A percentile compares a stretch with the other conserved stretches of the same genome.
These are phyloP conservation scores for Phytophthora aleatoria DNA, from an alignment of 352 stramenopile genomes.

Conservation along the genomic window DNA sequence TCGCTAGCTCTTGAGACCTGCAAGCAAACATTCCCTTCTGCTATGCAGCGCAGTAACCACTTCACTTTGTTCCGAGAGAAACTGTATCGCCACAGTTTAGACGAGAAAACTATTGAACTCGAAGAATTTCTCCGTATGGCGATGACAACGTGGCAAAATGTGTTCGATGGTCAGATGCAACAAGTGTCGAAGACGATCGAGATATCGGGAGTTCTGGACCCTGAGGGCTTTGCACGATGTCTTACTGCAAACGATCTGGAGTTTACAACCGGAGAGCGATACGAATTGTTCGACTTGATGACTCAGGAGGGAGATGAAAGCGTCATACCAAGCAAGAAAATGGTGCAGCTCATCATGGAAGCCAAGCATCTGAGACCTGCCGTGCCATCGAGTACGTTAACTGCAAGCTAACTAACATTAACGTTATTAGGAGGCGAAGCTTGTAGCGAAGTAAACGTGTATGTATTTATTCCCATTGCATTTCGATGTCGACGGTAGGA, in stretches of 20 bases:
- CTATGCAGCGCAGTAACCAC: constrained; percentile 42
- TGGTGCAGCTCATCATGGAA: constrained; percentile 41
- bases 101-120: constrained; percentile 49
- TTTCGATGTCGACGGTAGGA: constrained; percentile 19
- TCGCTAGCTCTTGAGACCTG: constrained; percentile 50
- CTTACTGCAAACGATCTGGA: constrained; percentile 45
- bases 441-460: constrained; percentile 18
- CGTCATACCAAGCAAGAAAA: constrained; percentile 35
- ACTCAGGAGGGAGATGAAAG: constrained; percentile 41
- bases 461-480: constrained; percentile 33
- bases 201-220: constrained; percentile 31
- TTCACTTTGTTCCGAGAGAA: constrained; percentile 44
- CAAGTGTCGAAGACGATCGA: constrained; percentile 35
- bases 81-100: constrained; percentile 43
- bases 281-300: constrained; percentile 65
- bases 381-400: neutral
- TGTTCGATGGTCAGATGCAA: constrained; percentile 41
- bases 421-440: neutral
- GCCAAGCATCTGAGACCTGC: constrained; percentile 28
- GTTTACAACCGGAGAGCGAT: constrained; percentile 55
- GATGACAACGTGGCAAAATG: constrained; percentile 50
- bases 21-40: constrained; percentile 42
- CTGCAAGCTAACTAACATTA: neutral
- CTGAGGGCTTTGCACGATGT: constrained; percentile 45
- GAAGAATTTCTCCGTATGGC: constrained; percentile 44